Evolutionary conservation across 1,284 basidiomycete genomes (phyloP).

Genomic region (Coriolopsis trogii): DNA sequence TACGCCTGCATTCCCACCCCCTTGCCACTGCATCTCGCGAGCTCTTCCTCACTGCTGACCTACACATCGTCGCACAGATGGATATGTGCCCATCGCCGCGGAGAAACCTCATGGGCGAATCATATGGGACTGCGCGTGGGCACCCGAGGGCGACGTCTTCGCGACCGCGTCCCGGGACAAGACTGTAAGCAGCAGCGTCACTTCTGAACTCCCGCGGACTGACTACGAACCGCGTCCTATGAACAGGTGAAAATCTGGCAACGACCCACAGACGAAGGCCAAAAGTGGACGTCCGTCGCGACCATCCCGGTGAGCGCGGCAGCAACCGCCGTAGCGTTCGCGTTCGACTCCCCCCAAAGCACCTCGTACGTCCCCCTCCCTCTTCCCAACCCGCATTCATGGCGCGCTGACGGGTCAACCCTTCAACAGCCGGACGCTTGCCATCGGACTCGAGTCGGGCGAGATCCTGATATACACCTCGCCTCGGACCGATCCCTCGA

Average conservation of each 20-base stretch:
- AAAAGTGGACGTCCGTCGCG: conserved; percentile 52
- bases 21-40: neutral
- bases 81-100: conserved; percentile 62
- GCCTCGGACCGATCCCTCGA: conserved; percentile 29
- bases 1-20: conserved; percentile 27
- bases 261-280: conserved; percentile 30
- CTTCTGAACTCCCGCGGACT: too few relatives aligned
- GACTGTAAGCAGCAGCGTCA: conserved; percentile 56
- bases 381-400: neutral
- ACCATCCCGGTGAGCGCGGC: conserved; percentile 66
- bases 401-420: neutral
- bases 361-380: conserved; percentile 39
- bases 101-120: conserved; percentile 92
- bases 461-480: conserved; percentile 60
- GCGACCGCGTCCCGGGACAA: conserved; percentile 96
- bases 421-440: conserved; percentile 54
- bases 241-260: conserved; percentile 76
- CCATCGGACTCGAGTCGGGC: conserved; percentile 75
- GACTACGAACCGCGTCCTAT: neutral
- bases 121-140: conserved; percentile 95
- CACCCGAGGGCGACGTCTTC: conserved; percentile 73
- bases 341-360: conserved; percentile 38
- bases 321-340: conserved; percentile 74
- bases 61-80: conserved; percentile 40
- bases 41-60: too few relatives aligned